Conservation (phyloP, 169 alveolate genomes). For the Plasmodium gallinaceum region DNA sequence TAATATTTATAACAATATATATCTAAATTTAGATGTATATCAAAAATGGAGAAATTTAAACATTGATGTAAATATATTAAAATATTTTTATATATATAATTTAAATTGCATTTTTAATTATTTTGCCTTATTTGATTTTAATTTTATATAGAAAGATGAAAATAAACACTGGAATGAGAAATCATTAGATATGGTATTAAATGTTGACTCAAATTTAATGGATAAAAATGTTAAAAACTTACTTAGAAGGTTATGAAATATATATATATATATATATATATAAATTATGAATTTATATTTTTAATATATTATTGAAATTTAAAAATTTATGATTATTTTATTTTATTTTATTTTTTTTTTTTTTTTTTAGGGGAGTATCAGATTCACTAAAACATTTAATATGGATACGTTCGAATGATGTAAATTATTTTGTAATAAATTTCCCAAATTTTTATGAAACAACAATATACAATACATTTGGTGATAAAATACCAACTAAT, state of each 20-base stretch:
- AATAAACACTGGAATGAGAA: conserved; percentile 54
- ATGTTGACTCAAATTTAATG: conserved; percentile 59
- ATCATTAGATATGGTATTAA: conserved; percentile 31
- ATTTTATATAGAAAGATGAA: conserved; percentile 39
- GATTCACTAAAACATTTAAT: conserved; percentile 59
- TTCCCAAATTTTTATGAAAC: conserved; percentile 72
- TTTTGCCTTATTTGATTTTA: neutral
- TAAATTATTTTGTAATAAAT: conserved; percentile 49
- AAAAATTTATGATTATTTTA: neutral
- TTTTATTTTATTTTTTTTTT: neutral
- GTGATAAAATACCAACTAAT: conserved; percentile 53
- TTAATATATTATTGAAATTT: neutral
- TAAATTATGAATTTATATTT: neutral
- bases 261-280: neutral
- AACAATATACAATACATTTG: conserved; percentile 60
- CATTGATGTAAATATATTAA: conserved; percentile 33
- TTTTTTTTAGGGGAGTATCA: conserved; percentile 37
- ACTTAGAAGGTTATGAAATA: conserved; percentile 39
- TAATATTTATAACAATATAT: conserved; percentile 43
- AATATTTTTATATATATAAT: neutral
- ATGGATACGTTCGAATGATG: conserved; percentile 66
- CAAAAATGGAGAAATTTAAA: conserved; percentile 68
- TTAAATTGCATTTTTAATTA: neutral
- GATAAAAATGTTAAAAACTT: conserved; percentile 44
- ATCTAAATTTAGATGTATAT: conserved; percentile 46